Evolutionary conservation across 768 basidiomycete species (phyloP), one percentile per base, ranked within the genome.

Genomic region (Chlorophyllum brunneum): DNA sequence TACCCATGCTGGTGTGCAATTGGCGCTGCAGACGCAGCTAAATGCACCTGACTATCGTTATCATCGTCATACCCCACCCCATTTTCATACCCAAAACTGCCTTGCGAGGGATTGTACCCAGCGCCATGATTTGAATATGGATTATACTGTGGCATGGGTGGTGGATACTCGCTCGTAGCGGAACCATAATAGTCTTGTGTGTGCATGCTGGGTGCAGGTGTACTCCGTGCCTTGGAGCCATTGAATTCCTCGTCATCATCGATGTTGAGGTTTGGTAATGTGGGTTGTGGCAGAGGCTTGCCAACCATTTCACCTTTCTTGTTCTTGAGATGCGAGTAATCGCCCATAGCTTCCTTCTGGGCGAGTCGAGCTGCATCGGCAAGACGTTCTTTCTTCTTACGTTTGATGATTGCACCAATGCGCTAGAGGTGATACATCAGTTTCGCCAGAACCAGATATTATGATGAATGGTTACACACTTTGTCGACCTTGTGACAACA

Each of bases 401-500:
- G 86, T 70, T 91, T 94, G 76, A 98, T 92, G 54, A 98, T 85
- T 63, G 86, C 90, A 53, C 85, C 81, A 60, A 98, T 98, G 57
- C 95, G 93, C 91, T 93, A 55, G 11, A 56, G 61, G 9, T 10
- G 38, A 36, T 37, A 31, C 37, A 36, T 33, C 31, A 38, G 9
- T 33, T 31, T 23, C n/a, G n/a, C 48, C 5, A 54, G 42, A 29
- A 31, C 39, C 5, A 31, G 24, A 29, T 27, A 41, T 16, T 10
- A 16, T 5, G 39, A 22, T 39, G 26, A 27, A 34, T 31, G 27
- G 11, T n/a, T 33, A 38, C 62, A 51, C 63, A 92, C 90, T 82
- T 98, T 98, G 75, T 99, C 95, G 44, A 98, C 92, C 69, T 98
- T 97, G 75, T 98, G 92, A 66, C 95, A 98, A 68, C 91, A 92